Evolutionary conservation across 306 rosid genomes (phyloP), one percentile per base, ranked within the genome.

Genomic region (Quercus variabilis): DNA sequence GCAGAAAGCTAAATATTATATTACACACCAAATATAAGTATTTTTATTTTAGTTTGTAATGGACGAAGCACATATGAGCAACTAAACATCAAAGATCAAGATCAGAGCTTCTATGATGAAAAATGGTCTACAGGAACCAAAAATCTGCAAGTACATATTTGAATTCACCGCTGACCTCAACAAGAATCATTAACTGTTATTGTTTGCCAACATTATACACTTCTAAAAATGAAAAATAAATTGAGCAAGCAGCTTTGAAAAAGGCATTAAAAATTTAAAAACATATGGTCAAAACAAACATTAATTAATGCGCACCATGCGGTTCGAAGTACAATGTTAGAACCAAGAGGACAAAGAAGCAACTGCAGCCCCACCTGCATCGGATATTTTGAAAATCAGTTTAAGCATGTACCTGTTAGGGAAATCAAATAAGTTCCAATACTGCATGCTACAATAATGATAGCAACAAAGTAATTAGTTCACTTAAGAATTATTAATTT

Each of bases 271-370:
- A 33, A 35, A 19, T 13, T 17, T 15, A 38, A 70, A 33, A 35
- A 19, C 18, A 62, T 5, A 19, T 17, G 3, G 12, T 33, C 12
- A 6, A 12, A 73, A 46, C 9, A 12, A 74, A 72, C 21, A 31
- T 41, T 13, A 11, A 52, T 69, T 17, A 60, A 43, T 20, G 84
- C 89, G 83, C 46, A 91, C 97, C 97, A 95, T 63, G 99, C 97
- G 1, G 99, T 95, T 52, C 99, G 90, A 70, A 90, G 43, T 30
- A 94, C 91, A 78, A 91, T 73, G 79, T 92, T 90, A 55, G 97
- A 90, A 77, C 97, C 91, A 51, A 91, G 81, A 83, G 97, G 99
- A 71, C 77, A 90, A 21, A 92, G 97, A 21, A 95, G 97, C 81
- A 92, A 83, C 69, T 88, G 90, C 83, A 95, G 86, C 65, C 97